Evolutionary conservation across 2,329 filamentous ascomycete species (phyloP), one percentile per base, ranked within the genome.

Genomic region (Fusarium camptoceras): DNA sequence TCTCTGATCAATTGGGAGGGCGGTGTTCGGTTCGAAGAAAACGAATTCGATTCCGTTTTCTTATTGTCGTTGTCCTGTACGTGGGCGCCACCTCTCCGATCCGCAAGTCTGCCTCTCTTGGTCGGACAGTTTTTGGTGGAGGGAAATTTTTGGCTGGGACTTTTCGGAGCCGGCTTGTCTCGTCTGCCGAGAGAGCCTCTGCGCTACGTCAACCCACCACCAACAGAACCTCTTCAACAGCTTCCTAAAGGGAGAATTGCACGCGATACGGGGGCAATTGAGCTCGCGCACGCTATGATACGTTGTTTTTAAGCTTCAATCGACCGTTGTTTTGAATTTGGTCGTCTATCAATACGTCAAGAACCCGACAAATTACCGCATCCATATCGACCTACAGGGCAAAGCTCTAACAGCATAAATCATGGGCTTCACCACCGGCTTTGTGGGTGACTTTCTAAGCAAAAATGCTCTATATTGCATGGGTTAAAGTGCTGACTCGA

Each of bases 361-460:
- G 60, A 64, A 60, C 48, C 53, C 57, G 56, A 55, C 73, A 73
- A 75, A 77, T 76, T 77, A 76, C 74, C 75, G 75, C 75, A 78
- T 63, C 65, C 73, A 78, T 64, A 63, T 72, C 68, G 61, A 58
- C 54, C 65, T 62, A 68, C 69, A 55, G 71, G 70, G 48, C 72
- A 69, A 62, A 73, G 74, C 74, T 75, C 69, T 66, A 50, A 59
- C 49, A 53, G 16, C 49, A 42, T 56, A 56, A 49, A 81, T 62
- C 72, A 93, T 94, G 91, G 91, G 91, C 77, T 93, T 93, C 84
- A 86, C 88, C 71, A 86, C 89, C 43, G 92, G 92, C 73, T 92
- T 94, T 79, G 92, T 94, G 86, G 70, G 90, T 83, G 47, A 44
- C 24, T n/a, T 30, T 37, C 48, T 25, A 28, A 66, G 41, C 41